Base-by-base conservation (phyloP, 768 basidiomycete species). In the Boletellus ananas region DNA sequence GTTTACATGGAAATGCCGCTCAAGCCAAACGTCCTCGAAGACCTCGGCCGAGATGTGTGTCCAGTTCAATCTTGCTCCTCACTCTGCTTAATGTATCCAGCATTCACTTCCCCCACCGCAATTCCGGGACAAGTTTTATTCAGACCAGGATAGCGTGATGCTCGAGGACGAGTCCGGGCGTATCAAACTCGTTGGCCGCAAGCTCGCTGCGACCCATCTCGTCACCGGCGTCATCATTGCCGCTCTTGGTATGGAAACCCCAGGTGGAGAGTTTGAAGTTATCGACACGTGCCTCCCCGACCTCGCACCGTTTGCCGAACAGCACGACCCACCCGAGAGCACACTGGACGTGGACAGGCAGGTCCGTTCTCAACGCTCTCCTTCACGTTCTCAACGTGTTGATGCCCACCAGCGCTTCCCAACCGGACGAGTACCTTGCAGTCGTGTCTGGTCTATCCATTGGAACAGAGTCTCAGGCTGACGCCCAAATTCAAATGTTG, bases 1-100 rank as follows among this genome's bases (percentile, higher is more conserved):
- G 85, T 97, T 6, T 99, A 97, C 67, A 87, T 98, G 84, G 94
- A 99, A 52, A 99, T 99, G 96, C 91, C 94, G 9, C 75, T 98
- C 45, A 99, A 99, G 63, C 95, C 95, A 0, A 98, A 97, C 62
- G 90, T 99, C n/a, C 78, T 99, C 54, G 88, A 93, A 59, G 96
- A 99, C 56, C 80, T 98, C 56, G 92, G 86, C 20, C 79, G 90
- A 66, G 94, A 99, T 60, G 96, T 97, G 62, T 75, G 18, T 33
- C 18, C 42, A 47, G 45, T 37, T 41, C 45, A 18, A 53, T 55
- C 36, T 14, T 21, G 20, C 4, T 34, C 29, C 13, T 52, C 49
- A 47, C 42, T 47, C 45, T 29, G 37, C 45, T 49, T 45, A 55
- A 29, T 2, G 39, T 43, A 11, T 43, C 51, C 63, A 97, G 95